Evolutionary conservation across 2,329 filamentous ascomycete genomes (phyloP).

Genomic region (Arthroderma uncinatum): DNA sequence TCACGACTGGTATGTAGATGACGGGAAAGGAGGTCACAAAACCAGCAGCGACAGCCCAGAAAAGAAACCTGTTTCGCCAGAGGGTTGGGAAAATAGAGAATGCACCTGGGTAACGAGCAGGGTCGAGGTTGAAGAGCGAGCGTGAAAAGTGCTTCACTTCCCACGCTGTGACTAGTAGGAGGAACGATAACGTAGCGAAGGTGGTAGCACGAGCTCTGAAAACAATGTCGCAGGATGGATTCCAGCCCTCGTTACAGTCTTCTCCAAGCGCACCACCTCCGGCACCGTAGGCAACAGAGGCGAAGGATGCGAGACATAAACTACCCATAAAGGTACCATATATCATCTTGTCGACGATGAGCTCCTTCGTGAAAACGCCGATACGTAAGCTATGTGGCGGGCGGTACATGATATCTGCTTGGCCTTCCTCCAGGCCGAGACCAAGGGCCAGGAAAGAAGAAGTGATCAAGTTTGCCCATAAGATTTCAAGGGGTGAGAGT

Average conservation of each 20-base stretch:
- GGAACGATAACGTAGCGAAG: conserved; percentile 64
- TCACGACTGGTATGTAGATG: conserved; percentile 57
- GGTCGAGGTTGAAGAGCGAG: conserved; percentile 57
- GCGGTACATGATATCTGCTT: conserved; percentile 65
- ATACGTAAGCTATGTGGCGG: conserved; percentile 55
- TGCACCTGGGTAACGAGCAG: conserved; percentile 45
- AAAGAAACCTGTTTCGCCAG: conserved; percentile 61
- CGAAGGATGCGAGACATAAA: conserved; percentile 32
- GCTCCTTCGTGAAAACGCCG: conserved; percentile 32
- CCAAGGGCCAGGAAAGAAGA: conserved; percentile 79
- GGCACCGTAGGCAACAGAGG: conserved; percentile 29
- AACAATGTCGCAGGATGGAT: conserved; percentile 40
- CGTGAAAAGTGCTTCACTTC: conserved; percentile 63
- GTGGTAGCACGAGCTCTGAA: conserved; percentile 62
- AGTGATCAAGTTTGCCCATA: conserved; percentile 89
- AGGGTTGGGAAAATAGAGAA: conserved; percentile 54
- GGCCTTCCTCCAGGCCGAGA: conserved; percentile 65
- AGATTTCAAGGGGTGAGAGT: conserved; percentile 69
- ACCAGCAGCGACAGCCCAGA: conserved; percentile 51
- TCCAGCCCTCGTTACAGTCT: conserved; percentile 44
- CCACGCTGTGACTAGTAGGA: conserved; percentile 65
- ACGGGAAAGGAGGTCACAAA: conserved; percentile 46
- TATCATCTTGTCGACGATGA: conserved; percentile 33
- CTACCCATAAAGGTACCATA: conserved; percentile 39
- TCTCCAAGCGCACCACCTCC: conserved; percentile 39